These are phyloP conservation scores for Aotearoamyces nothofagi DNA, from an alignment of 2,329 filamentous ascomycete species.

Conservation along the genomic window DNA sequence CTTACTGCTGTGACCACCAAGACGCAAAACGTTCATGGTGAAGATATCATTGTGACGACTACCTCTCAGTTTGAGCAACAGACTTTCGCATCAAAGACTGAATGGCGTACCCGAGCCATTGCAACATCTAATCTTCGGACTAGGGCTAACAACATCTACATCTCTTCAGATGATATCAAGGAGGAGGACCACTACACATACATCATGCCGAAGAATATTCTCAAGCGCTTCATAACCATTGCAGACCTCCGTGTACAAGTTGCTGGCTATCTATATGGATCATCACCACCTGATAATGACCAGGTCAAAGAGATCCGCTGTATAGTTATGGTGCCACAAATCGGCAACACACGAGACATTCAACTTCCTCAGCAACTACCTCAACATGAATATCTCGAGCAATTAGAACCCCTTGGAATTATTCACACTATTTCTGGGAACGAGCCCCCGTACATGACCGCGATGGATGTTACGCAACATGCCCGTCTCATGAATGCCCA, in stretches of 20 bases:
- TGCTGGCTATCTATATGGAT: constrained; percentile 87
- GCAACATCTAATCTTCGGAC: constrained; percentile 92
- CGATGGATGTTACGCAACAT: constrained; percentile 87
- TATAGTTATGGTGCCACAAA: constrained; percentile 95
- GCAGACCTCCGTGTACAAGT: constrained; percentile 93
- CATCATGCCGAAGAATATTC: constrained; percentile 97
- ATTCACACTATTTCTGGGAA: constrained; percentile 94
- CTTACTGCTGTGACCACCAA: constrained; percentile 95
- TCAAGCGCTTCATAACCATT: constrained; percentile 97
- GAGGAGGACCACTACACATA: constrained; percentile 83
- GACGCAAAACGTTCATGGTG: constrained; percentile 91
- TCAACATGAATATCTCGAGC: constrained; percentile 77
- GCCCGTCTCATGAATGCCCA: constrained; percentile 79
- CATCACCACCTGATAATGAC: constrained; percentile 83
- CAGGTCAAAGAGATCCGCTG: constrained; percentile 95
- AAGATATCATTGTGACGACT: constrained; percentile 96
- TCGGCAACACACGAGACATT: constrained; percentile 82
- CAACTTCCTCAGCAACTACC: constrained; percentile 82
- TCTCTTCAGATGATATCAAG: constrained; percentile 86
- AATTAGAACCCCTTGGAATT: constrained; percentile 79
- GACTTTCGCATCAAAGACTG: constrained; percentile 95
- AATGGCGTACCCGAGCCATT: constrained; percentile 94
- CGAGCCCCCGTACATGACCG: constrained; percentile 92
- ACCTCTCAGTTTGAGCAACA: constrained; percentile 97
- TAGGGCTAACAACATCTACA: constrained; percentile 94